phyloP scores from a whole-genome alignment of 768 basidiomycete species.

The Pulveroboletus sp. region DNA sequence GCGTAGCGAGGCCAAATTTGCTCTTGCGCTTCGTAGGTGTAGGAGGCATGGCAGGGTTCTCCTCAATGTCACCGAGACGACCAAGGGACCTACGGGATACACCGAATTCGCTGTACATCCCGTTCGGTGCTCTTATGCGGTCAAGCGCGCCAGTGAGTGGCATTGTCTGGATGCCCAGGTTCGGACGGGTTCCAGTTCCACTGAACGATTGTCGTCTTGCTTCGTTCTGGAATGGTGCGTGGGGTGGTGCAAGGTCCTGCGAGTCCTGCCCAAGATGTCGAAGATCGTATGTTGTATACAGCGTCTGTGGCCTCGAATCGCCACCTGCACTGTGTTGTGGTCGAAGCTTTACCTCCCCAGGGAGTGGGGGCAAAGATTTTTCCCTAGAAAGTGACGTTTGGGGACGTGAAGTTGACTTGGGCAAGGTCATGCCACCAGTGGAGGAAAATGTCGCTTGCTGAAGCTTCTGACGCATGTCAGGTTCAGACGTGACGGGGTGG shows the following conservation, averaged over 20 bases:
- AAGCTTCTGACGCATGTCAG: constrained; percentile 54
- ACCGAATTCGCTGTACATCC: constrained; percentile 74
- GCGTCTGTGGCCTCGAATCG: constrained; percentile 61
- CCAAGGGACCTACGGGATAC: constrained; percentile 58
- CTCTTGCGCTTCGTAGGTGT: constrained; percentile 62
- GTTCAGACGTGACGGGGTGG: constrained; percentile 58
- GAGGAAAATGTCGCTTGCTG: constrained; percentile 35
- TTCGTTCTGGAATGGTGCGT: constrained; percentile 63
- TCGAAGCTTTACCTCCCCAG: constrained; percentile 48
- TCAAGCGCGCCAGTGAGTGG: constrained; percentile 38
- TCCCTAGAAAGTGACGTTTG: constrained; percentile 45
- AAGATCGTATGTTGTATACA: constrained; percentile 60
- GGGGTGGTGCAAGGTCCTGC: constrained; percentile 57
- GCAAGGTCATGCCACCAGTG: constrained; percentile 30
- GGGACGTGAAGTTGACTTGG: constrained; percentile 19
- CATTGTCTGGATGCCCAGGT: constrained; percentile 49
- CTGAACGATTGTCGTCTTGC: constrained; percentile 73
- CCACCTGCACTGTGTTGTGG: constrained; percentile 31
- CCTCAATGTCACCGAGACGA: constrained; percentile 31
- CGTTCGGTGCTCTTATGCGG: constrained; percentile 31
- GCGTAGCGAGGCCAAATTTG: constrained; percentile 63
- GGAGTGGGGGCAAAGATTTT: constrained; percentile 78
- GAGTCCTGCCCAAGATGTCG: constrained; percentile 42
- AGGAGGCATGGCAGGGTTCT: constrained; percentile 27
- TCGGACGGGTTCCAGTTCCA: constrained; percentile 60